Evolutionary conservation across 176 grass and related monocot genomes (phyloP), one percentile per base, ranked within the genome.

Genomic region (Avena sativa): DNA sequence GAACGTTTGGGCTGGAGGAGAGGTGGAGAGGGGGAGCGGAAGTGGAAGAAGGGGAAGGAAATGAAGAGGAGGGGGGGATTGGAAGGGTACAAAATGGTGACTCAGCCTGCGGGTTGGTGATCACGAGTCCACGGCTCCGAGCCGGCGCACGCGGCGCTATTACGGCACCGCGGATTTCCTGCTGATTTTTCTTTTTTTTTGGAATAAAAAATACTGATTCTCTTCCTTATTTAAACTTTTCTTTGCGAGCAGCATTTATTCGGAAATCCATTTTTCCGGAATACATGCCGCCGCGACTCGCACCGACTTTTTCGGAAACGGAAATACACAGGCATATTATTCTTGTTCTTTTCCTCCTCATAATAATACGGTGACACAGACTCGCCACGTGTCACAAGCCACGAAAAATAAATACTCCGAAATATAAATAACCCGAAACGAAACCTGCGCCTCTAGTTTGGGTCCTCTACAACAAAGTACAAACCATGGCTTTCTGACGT

Each of bases 111-210:
- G 4, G 52, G 4, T 15, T 17, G 52, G 19, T n/a, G 34, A 68
- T 38, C 28, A n/a, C 87, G 23, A 12, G 58, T 38, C n/a, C 78
- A 51, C 78, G 26, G 47, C 46, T 28, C 72, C 72, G 74, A 50
- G 74, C 49, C 74, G 74, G 74, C 74, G 74, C 74, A 76, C 74
- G 74, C 49, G 74, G 74, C 15, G 25, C 8, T 32, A 76, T 76
- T 53, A 28, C 25, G 8, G 25, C 50, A 62, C 62, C 57, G 79
- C 50, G 46, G 20, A 25, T 32, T 70, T 57, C 55, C 0, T 57
- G 5, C 17, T 56, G 15, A 56, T 56, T 19, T 56, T 56, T 19
- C 47, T 10, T 48, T 43, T 6, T 43, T 43, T 43, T 43, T 43
- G 5, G 38, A 4, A 40, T n/a, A 7, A 43, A 43, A 43, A 43